Evolutionary conservation across 805 yeast genomes (phyloP), one percentile per base, ranked within the genome.

Genomic region (Hanseniaspora thailandica): DNA sequence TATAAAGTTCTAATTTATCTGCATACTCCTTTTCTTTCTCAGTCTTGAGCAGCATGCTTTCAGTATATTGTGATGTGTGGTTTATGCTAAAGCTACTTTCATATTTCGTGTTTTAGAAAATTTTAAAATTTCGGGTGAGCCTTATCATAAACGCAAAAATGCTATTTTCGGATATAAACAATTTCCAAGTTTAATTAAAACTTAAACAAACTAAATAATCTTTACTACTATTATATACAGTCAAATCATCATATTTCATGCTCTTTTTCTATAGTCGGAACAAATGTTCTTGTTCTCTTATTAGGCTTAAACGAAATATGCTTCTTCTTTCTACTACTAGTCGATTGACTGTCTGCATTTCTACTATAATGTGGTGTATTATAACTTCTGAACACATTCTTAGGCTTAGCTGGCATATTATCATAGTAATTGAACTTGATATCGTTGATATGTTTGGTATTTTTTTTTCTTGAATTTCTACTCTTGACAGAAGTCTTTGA

Each of bases 251-350:
- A 22, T 12, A 35, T 30, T 9, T 30, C 33, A 25, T 47, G 33
- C n/a, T 50, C 47, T 26, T 26, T 41, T n/a, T 50, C 54, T 1
- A 50, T 34, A 15, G 54, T 43, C 13, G 54, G 54, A 13, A 50
- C 54, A 50, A 50, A 43, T 7, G 1, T 26, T 34, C 54, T 41
- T 5, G 35, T 43, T 26, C 45, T 30, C 20, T 50, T 50, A 19
- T 28, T 43, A 8, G 54, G 45, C 17, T 50, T 50, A 26, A 50
- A 50, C 8, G 36, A 34, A 9, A 50, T 43, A 12, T 50, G n/a
- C n/a, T 50, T 50, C 22, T 43, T 50, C 25, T 43, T 48, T 43
- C 46, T 43, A 1, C 34, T n/a, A 10, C 19, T 10, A 12, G 46
- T n/a, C 22, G 17, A n/a, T 10, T 20, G 34, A 26, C 17, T 10